phyloP scores from a whole-genome alignment of 768 basidiomycete species.

The Tubosaeta sp. region DNA sequence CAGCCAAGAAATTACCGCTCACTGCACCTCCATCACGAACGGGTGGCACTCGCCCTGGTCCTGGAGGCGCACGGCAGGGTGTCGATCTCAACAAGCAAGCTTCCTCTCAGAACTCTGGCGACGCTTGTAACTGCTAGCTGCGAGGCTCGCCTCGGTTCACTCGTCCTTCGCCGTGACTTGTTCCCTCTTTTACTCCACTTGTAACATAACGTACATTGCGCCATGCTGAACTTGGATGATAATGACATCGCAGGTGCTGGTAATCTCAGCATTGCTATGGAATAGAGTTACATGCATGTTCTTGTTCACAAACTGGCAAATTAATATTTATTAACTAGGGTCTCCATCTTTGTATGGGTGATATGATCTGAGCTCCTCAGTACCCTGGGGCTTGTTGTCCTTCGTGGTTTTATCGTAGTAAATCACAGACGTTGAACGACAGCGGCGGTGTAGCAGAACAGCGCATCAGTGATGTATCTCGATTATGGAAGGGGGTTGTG shows the following conservation, averaged over 20 bases:
- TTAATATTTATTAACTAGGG: neutral
- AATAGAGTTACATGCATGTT: slow-evolving; percentile 2
- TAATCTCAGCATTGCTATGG: slow-evolving; percentile 1
- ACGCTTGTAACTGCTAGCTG: slow-evolving; percentile 72
- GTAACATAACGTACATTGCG: slow-evolving; percentile 29
- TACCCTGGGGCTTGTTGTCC: neutral
- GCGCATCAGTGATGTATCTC: neutral
- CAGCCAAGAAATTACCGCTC: slow-evolving; percentile 88
- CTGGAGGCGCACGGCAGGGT: slow-evolving; percentile 51
- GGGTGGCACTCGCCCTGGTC: slow-evolving; percentile 47
- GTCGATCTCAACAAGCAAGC: slow-evolving; percentile 80
- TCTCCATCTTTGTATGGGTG: neutral
- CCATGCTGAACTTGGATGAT: slow-evolving; percentile 29
- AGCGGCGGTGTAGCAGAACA: neutral
- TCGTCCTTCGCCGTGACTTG: slow-evolving; percentile 9
- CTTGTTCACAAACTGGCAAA: neutral
- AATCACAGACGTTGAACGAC: neutral
- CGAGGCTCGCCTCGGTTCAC: slow-evolving; percentile 6
- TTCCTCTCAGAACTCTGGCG: slow-evolving; percentile 44
- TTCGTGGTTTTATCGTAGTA: neutral
- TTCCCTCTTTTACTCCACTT: slow-evolving; percentile 18
- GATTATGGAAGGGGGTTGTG: neutral
- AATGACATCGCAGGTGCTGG: slow-evolving; percentile 10
- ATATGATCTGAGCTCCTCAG: too few relatives aligned
- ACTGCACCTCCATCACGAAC: slow-evolving; percentile 66